Percentiles rank a stretch among this genome's conserved stretches.
Conservation (phyloP, 768 basidiomycete genomes). For the Cytidiella melzeri region DNA sequence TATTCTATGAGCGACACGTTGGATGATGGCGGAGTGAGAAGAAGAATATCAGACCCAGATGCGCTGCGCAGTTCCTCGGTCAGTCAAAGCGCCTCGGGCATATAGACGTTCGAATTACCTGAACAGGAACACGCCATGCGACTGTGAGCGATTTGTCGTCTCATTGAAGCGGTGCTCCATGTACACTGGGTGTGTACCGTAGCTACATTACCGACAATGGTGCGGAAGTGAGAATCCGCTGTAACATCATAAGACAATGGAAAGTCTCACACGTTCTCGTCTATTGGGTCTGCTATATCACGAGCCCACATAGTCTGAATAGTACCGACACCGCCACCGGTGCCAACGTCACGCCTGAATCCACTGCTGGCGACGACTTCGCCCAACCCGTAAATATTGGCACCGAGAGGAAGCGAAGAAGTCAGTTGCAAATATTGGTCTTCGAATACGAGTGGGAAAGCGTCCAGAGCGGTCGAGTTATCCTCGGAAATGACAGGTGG, state of each 20-base stretch:
- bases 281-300: conserved; percentile 55
- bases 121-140: conserved; percentile 74
- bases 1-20: conserved; percentile 64
- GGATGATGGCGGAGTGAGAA: conserved; percentile 51
- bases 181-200: conserved; percentile 70
- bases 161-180: conserved; percentile 65
- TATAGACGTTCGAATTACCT: no score
- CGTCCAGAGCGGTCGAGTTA: conserved; percentile 50
- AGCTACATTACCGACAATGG: conserved; percentile 31
- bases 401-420: conserved; percentile 55
- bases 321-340: conserved; percentile 43
- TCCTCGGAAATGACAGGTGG: conserved; percentile 47
- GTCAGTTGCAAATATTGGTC: conserved; percentile 75
- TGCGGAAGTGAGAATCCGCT: neutral
- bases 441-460: conserved; percentile 70
- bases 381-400: conserved; percentile 77
- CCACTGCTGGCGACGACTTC: conserved; percentile 68
- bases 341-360: conserved; percentile 55
- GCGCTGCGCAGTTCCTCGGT: no score
- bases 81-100: no score
- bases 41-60: conserved; percentile 64
- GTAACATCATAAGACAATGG: neutral
- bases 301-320: conserved; percentile 67
- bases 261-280: conserved; percentile 55
- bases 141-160: conserved; percentile 41